Conservation (phyloP, 768 basidiomycete species). For the Boletus rufocinnamomeus region DNA sequence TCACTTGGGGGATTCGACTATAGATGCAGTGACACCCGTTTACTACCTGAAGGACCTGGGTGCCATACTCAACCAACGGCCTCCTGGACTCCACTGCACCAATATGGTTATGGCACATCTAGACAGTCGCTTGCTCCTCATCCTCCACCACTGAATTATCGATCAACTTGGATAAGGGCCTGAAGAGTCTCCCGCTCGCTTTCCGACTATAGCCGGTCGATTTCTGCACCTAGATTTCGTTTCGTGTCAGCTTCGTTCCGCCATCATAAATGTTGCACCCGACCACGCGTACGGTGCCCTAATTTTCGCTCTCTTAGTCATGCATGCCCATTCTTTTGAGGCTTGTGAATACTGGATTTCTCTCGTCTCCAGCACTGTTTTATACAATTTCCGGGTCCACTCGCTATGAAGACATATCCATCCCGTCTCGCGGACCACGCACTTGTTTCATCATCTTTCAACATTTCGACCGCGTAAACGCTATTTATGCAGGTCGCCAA, state of each 20-base stretch:
- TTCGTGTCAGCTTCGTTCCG: constrained; percentile 21
- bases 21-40: constrained; percentile 46
- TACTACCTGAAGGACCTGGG: constrained; percentile 45
- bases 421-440: constrained; percentile 55
- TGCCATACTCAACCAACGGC: constrained; percentile 39
- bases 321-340: constrained; percentile 36
- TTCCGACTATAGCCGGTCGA: constrained; percentile 12
- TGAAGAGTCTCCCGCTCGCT: constrained; percentile 31
- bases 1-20: constrained; percentile 62
- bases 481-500: constrained; percentile 33
- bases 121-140: constrained; percentile 46
- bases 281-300: constrained; percentile 37
- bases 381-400: constrained; percentile 29
- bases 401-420: constrained; percentile 60
- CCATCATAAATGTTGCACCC: constrained; percentile 35
- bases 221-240: constrained; percentile 31
- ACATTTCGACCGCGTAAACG: constrained; percentile 33
- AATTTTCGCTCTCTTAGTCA: constrained; percentile 43
- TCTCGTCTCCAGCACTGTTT: constrained; percentile 27
- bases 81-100: constrained; percentile 46
- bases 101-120: constrained; percentile 43
- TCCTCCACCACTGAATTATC: constrained; percentile 44
- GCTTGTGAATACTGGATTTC: constrained; percentile 40
- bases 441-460: constrained; percentile 32
- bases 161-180: constrained; percentile 52